phyloP scores from a whole-genome alignment of 306 rosid genomes.

The Hylodesmum podocarpum region DNA sequence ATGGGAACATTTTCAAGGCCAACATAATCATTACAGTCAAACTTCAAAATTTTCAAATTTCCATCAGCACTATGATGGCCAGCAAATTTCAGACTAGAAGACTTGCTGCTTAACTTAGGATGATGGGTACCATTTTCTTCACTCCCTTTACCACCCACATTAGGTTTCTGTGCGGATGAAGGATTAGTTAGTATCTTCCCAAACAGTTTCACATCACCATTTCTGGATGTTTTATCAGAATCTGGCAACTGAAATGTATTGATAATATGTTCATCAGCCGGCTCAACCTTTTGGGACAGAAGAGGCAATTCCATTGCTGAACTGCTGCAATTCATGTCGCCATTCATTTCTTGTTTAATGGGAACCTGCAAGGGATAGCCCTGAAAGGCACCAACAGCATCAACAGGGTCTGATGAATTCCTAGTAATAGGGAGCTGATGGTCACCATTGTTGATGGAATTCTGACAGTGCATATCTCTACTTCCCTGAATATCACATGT shows the following conservation, averaged over 20 bases:
- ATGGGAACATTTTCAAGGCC: conserved; percentile 67
- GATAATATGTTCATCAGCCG: conserved; percentile 26
- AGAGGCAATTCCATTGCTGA: conserved; percentile 49
- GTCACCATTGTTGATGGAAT: conserved; percentile 44
- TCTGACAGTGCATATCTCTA: conserved; percentile 33
- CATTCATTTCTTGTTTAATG: conserved; percentile 50
- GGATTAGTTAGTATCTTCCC: conserved; percentile 82
- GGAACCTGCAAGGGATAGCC: conserved; percentile 52
- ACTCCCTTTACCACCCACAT: conserved; percentile 41
- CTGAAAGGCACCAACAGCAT: conserved; percentile 49
- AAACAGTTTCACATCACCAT: conserved; percentile 90
- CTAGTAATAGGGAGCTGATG: conserved; percentile 35
- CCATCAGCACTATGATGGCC: conserved; percentile 56
- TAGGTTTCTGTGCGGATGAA: conserved; percentile 48
- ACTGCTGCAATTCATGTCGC: conserved; percentile 42
- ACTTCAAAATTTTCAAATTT: conserved; percentile 53
- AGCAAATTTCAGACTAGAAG: conserved; percentile 45
- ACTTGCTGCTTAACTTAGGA: conserved; percentile 47
- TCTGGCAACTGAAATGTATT: conserved; percentile 47
- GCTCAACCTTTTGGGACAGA: conserved; percentile 48
- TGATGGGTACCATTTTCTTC: conserved; percentile 47
- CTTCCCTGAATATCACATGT: conserved; percentile 46
- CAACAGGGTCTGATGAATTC: conserved; percentile 28
- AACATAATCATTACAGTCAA: conserved; percentile 41
- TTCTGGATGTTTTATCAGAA: conserved; percentile 62